These are phyloP conservation scores for Pholiota microspora DNA, from an alignment of 768 basidiomycete species.

Conservation along the genomic window DNA sequence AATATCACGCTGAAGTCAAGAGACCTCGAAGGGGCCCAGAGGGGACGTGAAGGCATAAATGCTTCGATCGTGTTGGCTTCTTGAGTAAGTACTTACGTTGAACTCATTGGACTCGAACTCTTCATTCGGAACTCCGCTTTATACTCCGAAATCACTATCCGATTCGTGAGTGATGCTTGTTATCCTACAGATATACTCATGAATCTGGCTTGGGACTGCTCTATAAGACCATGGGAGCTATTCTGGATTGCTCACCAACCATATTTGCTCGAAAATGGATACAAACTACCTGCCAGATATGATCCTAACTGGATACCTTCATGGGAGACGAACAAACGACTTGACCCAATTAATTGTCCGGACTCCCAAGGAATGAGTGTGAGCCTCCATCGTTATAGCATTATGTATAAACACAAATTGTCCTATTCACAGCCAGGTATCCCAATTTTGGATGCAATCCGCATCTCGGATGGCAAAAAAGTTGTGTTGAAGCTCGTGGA, in stretches of 20 bases:
- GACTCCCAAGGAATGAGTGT: neutral
- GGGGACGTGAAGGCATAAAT: too few species aligned
- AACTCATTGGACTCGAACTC: too few species aligned
- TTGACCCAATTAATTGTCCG: neutral
- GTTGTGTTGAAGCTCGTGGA: conserved; percentile 4
- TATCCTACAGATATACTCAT: too few species aligned
- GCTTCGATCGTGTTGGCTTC: too few species aligned
- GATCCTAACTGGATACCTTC: conserved; percentile 9
- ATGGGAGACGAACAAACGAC: neutral
- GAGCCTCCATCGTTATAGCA: neutral
- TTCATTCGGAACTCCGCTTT: too few species aligned
- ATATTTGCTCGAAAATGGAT: conserved; percentile 3
- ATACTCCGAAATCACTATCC: too few species aligned
- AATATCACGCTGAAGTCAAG: too few species aligned
- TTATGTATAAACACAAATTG: neutral
- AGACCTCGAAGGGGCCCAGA: too few species aligned
- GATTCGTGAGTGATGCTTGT: too few species aligned
- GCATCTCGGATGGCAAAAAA: conserved; percentile 2
- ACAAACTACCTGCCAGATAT: conserved; percentile 9
- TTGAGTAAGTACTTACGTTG: too few species aligned
- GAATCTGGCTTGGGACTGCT: too few species aligned
- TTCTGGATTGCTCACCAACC: conserved; percentile 9
- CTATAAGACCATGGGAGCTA: neutral
- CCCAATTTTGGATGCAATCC: neutral
- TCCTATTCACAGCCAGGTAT: neutral